Percentiles rank a stretch among this genome's conserved stretches.
phyloP scores from a whole-genome alignment of 2,329 filamentous ascomycete genomes.

The Epichloe amarillans region DNA sequence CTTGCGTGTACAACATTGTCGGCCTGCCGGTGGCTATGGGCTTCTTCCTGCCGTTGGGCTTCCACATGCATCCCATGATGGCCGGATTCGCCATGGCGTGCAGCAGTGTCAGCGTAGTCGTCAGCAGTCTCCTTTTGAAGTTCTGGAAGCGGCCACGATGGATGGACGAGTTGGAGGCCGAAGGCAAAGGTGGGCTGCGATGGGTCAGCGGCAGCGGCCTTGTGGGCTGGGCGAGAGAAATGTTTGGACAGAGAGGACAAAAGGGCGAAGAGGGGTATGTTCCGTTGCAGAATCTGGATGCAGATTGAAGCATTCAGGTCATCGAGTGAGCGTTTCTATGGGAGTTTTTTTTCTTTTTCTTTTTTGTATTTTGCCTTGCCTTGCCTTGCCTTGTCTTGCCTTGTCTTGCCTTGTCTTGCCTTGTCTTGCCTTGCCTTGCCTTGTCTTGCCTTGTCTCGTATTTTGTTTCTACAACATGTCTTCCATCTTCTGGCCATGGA shows the following conservation, averaged over 20 bases:
- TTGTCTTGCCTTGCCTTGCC: not conserved
- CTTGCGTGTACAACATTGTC: conserved; percentile 82
- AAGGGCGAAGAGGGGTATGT: conserved; percentile 45
- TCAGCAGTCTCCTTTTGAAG: conserved; percentile 70
- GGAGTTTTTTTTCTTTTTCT: too few relatives aligned
- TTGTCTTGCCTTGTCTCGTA: not conserved
- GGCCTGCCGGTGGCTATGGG: conserved; percentile 96
- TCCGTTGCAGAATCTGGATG: conserved; percentile 40
- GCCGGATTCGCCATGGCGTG: conserved; percentile 89
- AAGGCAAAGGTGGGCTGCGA: conserved; percentile 37
- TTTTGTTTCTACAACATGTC: not conserved
- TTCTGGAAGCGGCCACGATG: conserved; percentile 74
- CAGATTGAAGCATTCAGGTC: conserved; percentile 6
- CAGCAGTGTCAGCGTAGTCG: conserved; percentile 80
- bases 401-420: not conserved
- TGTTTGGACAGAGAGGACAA: conserved; percentile 23
- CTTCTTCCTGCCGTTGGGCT: conserved; percentile 78
- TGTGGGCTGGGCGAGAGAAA: conserved; percentile 28
- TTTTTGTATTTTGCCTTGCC: not conserved
- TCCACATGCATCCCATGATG: conserved; percentile 83
- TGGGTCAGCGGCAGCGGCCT: conserved; percentile 30
- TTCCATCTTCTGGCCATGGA: not conserved
- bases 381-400: not conserved
- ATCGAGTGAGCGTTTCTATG: not conserved
- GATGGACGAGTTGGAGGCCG: conserved; percentile 63